Evolutionary conservation across 495 filamentous ascomycete genomes (phyloP).

Genomic region (Oleoguttula mirabilis): DNA sequence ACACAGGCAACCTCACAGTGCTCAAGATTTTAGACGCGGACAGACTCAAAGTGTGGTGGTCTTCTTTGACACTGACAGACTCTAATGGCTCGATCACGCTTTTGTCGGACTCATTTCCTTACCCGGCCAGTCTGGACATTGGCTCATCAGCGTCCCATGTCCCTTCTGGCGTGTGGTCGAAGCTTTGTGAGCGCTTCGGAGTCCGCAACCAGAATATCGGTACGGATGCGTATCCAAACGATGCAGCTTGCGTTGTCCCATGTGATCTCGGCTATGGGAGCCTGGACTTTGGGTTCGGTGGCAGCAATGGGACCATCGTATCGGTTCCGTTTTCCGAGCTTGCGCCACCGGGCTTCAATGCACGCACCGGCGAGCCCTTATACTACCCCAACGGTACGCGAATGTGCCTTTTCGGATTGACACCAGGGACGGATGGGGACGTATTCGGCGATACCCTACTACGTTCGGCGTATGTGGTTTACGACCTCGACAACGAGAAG

Average conservation of each 20-base stretch:
- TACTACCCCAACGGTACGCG: not conserved
- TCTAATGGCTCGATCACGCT: too few species aligned
- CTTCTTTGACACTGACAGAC: too few species aligned
- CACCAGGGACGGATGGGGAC: not conserved
- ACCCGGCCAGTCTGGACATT: too few species aligned
- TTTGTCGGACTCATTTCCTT: too few species aligned
- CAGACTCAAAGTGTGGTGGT: too few species aligned
- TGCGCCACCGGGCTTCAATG: not conserved
- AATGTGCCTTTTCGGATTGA: not conserved
- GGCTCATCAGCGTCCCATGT: too few species aligned
- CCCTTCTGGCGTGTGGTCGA: too few species aligned
- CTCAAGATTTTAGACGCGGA: too few species aligned
- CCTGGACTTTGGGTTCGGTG: not conserved
- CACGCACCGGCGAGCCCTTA: not conserved
- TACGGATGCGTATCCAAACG: too few species aligned
- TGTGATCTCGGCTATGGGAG: not conserved
- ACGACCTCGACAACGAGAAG: slow-evolving; percentile 74
- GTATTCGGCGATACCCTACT: slow-evolving; percentile 84
- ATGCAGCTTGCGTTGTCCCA: too few species aligned
- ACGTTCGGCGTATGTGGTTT: slow-evolving; percentile 79
- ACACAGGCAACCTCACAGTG: slow-evolving; percentile 44
- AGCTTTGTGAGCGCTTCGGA: too few species aligned
- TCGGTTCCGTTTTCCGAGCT: slow-evolving; percentile 1
- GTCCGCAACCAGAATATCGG: too few species aligned
- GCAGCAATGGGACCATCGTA: not conserved